Evolutionary conservation across 1,139 yeast genomes (phyloP), one percentile per base, ranked within the genome.

Genomic region (Magnusiomyces suaveolens): DNA sequence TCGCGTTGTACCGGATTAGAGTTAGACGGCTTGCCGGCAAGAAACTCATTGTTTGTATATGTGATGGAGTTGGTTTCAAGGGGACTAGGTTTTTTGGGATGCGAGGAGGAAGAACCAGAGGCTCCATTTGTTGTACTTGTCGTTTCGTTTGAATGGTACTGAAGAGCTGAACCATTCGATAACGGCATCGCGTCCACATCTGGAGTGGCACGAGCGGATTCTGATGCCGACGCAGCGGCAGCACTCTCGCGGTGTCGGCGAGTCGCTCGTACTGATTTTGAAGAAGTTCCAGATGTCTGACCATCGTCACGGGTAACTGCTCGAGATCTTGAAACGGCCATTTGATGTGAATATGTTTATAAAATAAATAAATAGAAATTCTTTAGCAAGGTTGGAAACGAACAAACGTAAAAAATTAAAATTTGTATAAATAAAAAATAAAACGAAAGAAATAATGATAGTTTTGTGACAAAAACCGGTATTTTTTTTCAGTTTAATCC

Each of bases 21-120:
- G 10, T 20, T n/a, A 10, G 50, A 47, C 18, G 50, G 25, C 29
- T 32, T 21, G 14, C 50, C 50, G 3, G 50, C 41, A 12, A 47
- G 50, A 24, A 47, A 47, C 26, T 47, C 50, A 29, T 47, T 47
- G 24, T 18, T 16, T 21, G 21, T 20, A 32, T 47, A 47, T 1
- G 50, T 33, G 29, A 47, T 47, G 21, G 50, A 32, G 43, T 47
- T 47, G 21, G 50, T 47, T 32, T 47, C 50, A 12, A 47, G 43
- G 4, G 43, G 43, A 3, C 43, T 32, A 4, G 50, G 29, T 36
- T 47, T 47, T 8, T 33, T 33, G 24, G 32, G 10, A 2, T 6
- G 10, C 16, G 36, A 46, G 36, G 24, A 2, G 36, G 38, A 26
- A 14, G 50, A 47, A 32, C 12, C 43, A 2, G 50, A 29, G 6